A percentile compares a stretch with the other conserved stretches of the same genome.
These are phyloP conservation scores for Sporothrix protearum DNA, from an alignment of 2,329 filamentous ascomycete genomes.

Conservation along the genomic window DNA sequence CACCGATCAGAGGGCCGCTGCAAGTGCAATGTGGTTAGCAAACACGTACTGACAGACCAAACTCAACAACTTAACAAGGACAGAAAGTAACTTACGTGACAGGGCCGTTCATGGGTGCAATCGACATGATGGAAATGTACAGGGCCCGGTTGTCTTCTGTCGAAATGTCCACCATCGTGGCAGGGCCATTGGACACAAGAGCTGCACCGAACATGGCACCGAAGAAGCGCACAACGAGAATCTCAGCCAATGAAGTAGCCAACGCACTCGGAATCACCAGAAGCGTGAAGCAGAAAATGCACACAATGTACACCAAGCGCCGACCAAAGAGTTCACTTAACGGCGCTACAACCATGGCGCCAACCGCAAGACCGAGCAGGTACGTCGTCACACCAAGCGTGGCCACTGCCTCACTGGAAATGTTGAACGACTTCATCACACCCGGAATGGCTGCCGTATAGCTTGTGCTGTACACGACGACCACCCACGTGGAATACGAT, in stretches of 20 bases:
- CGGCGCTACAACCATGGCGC: constrained; percentile 69
- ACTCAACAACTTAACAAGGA: not conserved
- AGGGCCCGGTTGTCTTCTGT: constrained; percentile 73
- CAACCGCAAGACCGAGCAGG: constrained; percentile 65
- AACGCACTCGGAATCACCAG: constrained; percentile 68
- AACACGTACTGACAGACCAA: not conserved
- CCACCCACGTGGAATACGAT: constrained; percentile 43
- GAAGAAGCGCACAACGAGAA: constrained; percentile 67
- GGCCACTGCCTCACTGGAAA: constrained; percentile 50
- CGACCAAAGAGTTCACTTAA: constrained; percentile 65
- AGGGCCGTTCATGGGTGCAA: constrained; percentile 80
- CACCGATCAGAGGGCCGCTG: constrained; percentile 67
- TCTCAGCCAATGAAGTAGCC: constrained; percentile 58
- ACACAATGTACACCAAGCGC: constrained; percentile 61
- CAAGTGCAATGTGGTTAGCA: not conserved
- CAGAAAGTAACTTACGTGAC: constrained; percentile 32
- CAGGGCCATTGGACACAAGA: constrained; percentile 79
- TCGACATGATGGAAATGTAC: constrained; percentile 77
- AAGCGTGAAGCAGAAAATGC: constrained; percentile 59
- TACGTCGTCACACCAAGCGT: constrained; percentile 74
- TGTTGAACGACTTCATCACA: constrained; percentile 62
- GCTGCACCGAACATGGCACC: constrained; percentile 55
- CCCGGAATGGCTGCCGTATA: constrained; percentile 68
- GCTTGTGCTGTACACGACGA: constrained; percentile 67
- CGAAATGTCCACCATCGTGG: constrained; percentile 80